These are phyloP conservation scores for Populus hybrid DNA, from an alignment of 441 rosid species.

Conservation along the genomic window DNA sequence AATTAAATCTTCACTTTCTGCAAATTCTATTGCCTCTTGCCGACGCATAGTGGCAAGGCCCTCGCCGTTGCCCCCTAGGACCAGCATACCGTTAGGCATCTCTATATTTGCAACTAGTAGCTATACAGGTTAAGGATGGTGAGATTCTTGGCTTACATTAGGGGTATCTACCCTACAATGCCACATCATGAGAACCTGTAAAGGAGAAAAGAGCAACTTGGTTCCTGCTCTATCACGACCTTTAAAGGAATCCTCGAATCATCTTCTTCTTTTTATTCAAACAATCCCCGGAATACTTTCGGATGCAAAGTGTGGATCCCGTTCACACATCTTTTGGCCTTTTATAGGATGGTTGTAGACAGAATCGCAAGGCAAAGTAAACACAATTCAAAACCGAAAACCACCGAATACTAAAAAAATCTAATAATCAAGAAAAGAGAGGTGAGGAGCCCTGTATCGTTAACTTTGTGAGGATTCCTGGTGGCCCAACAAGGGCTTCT, in stretches of 20 bases:
- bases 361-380: background rate
- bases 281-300: constrained; percentile 7
- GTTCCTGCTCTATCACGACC: constrained; percentile 12
- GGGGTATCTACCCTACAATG: background rate
- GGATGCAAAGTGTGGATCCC: constrained; percentile 20
- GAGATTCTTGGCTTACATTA: constrained; percentile 10
- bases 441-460: background rate
- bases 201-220: constrained; percentile 20
- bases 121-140: background rate
- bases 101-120: background rate
- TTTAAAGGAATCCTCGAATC: constrained; percentile 24
- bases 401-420: background rate
- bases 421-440: background rate
- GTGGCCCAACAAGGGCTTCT: constrained; percentile 13
- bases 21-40: background rate
- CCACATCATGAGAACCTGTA: constrained; percentile 27
- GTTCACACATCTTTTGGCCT: constrained; percentile 31
- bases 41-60: no score
- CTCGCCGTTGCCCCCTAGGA: background rate
- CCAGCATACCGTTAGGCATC: background rate
- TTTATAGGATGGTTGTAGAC: constrained; percentile 8
- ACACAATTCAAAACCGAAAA: background rate
- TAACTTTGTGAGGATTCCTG: constrained; percentile 21
- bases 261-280: background rate
- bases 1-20: background rate